Conservation (phyloP, 495 filamentous ascomycete species). For the Friedmanniomyces simplex region DNA sequence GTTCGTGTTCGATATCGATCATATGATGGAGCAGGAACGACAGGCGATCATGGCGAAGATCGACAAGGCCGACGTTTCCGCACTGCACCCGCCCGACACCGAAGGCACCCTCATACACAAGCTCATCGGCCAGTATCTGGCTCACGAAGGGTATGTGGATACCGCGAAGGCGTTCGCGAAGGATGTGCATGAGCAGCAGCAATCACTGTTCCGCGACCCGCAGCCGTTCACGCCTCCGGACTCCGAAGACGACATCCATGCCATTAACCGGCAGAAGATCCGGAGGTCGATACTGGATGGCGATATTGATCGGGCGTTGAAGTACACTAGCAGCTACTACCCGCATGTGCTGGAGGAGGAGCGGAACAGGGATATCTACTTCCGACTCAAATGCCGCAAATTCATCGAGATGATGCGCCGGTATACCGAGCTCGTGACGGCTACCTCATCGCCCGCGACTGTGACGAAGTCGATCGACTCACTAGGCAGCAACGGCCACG, state of each 20-base stretch:
- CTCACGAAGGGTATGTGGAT: constrained; percentile 95
- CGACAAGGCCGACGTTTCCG: constrained; percentile 38
- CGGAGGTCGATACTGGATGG: constrained; percentile 82
- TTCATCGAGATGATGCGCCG: constrained; percentile 93
- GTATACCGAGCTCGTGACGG: constrained; percentile 53
- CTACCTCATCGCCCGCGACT: constrained; percentile 25
- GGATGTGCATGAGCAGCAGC: constrained; percentile 46
- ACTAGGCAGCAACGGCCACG: constrained; percentile 25
- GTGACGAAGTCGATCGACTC: constrained; percentile 4
- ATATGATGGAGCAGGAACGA: constrained; percentile 66
- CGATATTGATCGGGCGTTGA: constrained; percentile 82
- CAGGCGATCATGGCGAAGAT: constrained; percentile 48
- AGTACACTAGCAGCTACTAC: constrained; percentile 69
- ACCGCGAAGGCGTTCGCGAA: constrained; percentile 80
- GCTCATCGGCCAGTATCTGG: constrained; percentile 76
- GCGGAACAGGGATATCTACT: constrained; percentile 62
- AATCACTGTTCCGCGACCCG: constrained; percentile 46
- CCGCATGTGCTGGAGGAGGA: constrained; percentile 73
- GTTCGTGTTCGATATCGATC: constrained; percentile 90
- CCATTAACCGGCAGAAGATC: constrained; percentile 78
- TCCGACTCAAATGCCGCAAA: constrained; percentile 79
- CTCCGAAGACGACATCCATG: constrained; percentile 78
- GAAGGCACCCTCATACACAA: constrained; percentile 74
- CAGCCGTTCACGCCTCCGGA: constrained; percentile 52
- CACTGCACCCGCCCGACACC: constrained; percentile 54